phyloP scores from a whole-genome alignment of 1,284 basidiomycete genomes.

The Sanghuangporus sanghuang region DNA sequence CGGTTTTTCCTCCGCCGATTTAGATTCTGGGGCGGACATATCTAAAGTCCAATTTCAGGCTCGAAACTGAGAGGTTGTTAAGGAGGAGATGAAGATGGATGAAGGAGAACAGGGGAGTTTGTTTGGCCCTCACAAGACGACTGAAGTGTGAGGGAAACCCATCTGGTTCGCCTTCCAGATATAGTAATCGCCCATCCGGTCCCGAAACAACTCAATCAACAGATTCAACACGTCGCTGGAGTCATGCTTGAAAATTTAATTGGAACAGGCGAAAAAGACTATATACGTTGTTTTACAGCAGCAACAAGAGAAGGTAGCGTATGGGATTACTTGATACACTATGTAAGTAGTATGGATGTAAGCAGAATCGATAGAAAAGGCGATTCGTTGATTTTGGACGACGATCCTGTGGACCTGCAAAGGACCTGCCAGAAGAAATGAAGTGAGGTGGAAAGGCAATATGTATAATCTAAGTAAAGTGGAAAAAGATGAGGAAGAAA shows the following conservation, averaged over 20 bases:
- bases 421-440: neutral
- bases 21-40: slow-evolving; percentile 12
- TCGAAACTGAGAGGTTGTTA: neutral
- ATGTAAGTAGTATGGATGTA: neutral
- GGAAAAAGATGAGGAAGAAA: neutral
- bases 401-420: neutral
- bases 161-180: neutral
- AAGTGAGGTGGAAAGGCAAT: neutral
- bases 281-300: neutral
- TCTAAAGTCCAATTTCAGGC: neutral
- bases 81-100: neutral
- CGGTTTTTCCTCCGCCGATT: slow-evolving; percentile 39
- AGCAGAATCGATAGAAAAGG: neutral
- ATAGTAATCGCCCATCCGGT: neutral
- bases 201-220: neutral
- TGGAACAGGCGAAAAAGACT: neutral
- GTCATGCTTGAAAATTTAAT: neutral
- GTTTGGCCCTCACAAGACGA: neutral
- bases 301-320: neutral
- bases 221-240: neutral
- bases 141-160: no score
- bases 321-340: neutral
- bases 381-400: neutral
- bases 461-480: neutral
- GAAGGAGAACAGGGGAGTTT: neutral